Conservation (phyloP, 805 yeast genomes). For the Candida sphagnicola region DNA sequence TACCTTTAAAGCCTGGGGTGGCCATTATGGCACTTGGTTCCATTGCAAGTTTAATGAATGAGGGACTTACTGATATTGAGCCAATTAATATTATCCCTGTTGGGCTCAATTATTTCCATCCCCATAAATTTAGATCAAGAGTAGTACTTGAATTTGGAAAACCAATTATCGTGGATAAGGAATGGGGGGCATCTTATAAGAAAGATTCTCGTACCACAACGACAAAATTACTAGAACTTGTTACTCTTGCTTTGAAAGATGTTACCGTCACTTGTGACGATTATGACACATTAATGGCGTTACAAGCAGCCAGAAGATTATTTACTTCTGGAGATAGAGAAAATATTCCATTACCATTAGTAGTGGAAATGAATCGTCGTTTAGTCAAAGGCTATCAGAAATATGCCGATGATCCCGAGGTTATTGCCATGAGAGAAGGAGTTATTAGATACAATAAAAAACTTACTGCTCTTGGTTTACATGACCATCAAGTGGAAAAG, state of each 20-base stretch:
- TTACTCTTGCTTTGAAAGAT: slow-evolving; percentile 32
- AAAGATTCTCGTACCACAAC: slow-evolving; percentile 25
- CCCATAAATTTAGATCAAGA: slow-evolving; percentile 37
- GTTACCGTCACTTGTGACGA: slow-evolving; percentile 40
- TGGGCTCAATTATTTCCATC: slow-evolving; percentile 41
- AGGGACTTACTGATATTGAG: slow-evolving; percentile 13
- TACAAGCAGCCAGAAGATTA: slow-evolving; percentile 41
- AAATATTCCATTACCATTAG: slow-evolving; percentile 36
- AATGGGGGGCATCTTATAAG: slow-evolving; percentile 24
- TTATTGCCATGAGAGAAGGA: slow-evolving; percentile 22
- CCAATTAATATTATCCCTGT: slow-evolving; percentile 35
- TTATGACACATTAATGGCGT: slow-evolving; percentile 38
- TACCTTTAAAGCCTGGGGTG: slow-evolving; percentile 43
- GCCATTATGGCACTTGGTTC: slow-evolving; percentile 45
- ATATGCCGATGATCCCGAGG: slow-evolving; percentile 30
- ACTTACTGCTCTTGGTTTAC: slow-evolving; percentile 29
- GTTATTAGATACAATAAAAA: slow-evolving; percentile 32
- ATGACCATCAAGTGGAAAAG: slow-evolving; percentile 38
- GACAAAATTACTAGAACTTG: slow-evolving; percentile 20
- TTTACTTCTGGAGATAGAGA: slow-evolving; percentile 32
- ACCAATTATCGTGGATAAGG: slow-evolving; percentile 31
- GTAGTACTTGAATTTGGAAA: slow-evolving; percentile 41
- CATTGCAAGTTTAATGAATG: slow-evolving; percentile 21
- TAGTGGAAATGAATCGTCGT: slow-evolving; percentile 39
- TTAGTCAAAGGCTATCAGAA: slow-evolving; percentile 33